Conservation (phyloP, 148 eudicot species). For the Cornus kousa region DNA sequence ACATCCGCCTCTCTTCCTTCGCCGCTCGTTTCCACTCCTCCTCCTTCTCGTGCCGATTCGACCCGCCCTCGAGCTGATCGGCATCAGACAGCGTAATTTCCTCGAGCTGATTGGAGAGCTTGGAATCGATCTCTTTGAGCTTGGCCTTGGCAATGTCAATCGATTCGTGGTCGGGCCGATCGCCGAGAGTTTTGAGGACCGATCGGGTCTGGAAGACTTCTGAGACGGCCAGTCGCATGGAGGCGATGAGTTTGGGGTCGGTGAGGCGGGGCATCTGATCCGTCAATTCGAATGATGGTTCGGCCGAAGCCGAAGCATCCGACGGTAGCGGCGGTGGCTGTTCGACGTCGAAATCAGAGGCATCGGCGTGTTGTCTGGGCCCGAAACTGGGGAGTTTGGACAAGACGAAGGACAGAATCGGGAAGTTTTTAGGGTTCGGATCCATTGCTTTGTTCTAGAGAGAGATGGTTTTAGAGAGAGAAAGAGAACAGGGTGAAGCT, state of each 20-base stretch:
- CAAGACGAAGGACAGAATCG: conserved; percentile 76
- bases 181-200: conserved; percentile 52
- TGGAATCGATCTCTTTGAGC: conserved; percentile 44
- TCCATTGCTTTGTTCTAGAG: conserved; percentile 42
- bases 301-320: background rate
- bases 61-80: background rate
- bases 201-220: conserved; percentile 70
- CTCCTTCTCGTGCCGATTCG: background rate
- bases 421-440: conserved; percentile 59
- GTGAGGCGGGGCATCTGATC: conserved; percentile 71
- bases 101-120: conserved; percentile 29
- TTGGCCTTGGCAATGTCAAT: conserved; percentile 56
- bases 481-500: background rate
- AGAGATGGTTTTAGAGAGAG: background rate
- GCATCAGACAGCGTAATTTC: conserved; percentile 33
- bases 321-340: conserved; percentile 26
- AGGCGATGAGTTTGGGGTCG: conserved; percentile 57
- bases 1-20: conserved; percentile 21
- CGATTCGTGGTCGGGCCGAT: conserved; percentile 77
- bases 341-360: conserved; percentile 65
- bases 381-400: conserved; percentile 52
- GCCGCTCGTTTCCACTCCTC: background rate
- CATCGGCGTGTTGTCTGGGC: conserved; percentile 21
- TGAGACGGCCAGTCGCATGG: conserved; percentile 64
- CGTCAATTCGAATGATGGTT: conserved; percentile 45